Evolutionary conservation across 106 monocot genomes (phyloP).

Genomic region (Hemerocallis citrina): DNA sequence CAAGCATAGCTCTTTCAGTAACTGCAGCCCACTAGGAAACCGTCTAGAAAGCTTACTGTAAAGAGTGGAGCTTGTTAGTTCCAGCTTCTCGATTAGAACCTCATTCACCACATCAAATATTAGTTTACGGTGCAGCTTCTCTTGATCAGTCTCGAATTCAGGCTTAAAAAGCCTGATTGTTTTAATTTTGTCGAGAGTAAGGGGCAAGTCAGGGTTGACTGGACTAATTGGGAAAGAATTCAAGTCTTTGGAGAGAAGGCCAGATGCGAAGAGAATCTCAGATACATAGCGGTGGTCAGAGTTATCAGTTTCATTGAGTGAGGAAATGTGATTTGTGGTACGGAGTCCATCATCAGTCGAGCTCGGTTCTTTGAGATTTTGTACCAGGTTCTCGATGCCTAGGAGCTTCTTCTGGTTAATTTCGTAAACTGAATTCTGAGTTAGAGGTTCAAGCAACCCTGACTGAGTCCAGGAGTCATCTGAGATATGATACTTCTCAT

Average conservation of each 20-base stretch:
- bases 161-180: background rate
- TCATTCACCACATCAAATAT: slow-evolving; percentile 78
- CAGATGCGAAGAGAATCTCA: slow-evolving; percentile 49
- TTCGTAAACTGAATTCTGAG: background rate
- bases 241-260: slow-evolving; percentile 35
- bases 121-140: slow-evolving; percentile 58
- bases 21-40: slow-evolving; percentile 20
- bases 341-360: slow-evolving; percentile 7
- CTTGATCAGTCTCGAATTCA: slow-evolving; percentile 17
- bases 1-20: slow-evolving; percentile 56
- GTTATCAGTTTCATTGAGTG: slow-evolving; percentile 31
- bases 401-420: slow-evolving; percentile 40
- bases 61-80: background rate
- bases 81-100: slow-evolving; percentile 40
- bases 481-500: slow-evolving; percentile 1
- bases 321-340: slow-evolving; percentile 28
- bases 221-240: background rate
- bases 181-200: slow-evolving; percentile 43
- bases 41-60: background rate
- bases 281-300: slow-evolving; percentile 49
- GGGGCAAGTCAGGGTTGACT: slow-evolving; percentile 54
- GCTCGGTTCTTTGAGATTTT: slow-evolving; percentile 36
- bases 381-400: slow-evolving; percentile 37
- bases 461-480: slow-evolving; percentile 5
- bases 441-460: background rate